Conservation (phyloP, 225 moss, liverwort and hornwort genomes). For the Rhytidiadelphus loreus region DNA sequence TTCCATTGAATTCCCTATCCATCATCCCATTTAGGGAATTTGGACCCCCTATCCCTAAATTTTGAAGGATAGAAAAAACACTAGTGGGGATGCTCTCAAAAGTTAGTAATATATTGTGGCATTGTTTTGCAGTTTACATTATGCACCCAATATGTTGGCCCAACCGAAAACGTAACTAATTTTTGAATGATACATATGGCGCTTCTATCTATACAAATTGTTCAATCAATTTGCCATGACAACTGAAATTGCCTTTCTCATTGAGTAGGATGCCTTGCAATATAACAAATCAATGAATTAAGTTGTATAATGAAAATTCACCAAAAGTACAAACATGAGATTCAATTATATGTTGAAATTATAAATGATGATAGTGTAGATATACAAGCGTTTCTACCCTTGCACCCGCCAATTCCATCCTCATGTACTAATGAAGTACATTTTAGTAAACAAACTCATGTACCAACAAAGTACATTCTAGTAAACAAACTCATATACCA, state of each 20-base stretch:
- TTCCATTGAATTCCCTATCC: too few relatives aligned
- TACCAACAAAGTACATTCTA: too few relatives aligned
- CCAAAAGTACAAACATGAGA: background rate
- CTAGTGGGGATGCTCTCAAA: too few relatives aligned
- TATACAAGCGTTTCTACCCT: accelerated
- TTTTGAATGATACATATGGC: background rate
- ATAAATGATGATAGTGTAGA: background rate
- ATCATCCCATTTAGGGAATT: too few relatives aligned
- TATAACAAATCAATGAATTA: background rate
- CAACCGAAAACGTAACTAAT: background rate
- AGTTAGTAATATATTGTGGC: background rate
- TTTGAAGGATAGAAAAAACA: too few relatives aligned
- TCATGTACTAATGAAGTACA: too few relatives aligned
- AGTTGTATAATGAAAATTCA: background rate
- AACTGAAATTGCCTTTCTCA: background rate
- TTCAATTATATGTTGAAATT: background rate
- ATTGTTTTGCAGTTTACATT: background rate
- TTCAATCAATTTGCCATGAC: accelerated
- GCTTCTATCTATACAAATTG: background rate
- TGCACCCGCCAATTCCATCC: background rate
- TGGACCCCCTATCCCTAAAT: too few relatives aligned
- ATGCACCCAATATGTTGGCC: background rate
- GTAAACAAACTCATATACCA: too few relatives aligned
- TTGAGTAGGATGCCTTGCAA: accelerated
- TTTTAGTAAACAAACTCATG: background rate